Conservation (phyloP, 768 basidiomycete genomes). For the Suillus decipiens region DNA sequence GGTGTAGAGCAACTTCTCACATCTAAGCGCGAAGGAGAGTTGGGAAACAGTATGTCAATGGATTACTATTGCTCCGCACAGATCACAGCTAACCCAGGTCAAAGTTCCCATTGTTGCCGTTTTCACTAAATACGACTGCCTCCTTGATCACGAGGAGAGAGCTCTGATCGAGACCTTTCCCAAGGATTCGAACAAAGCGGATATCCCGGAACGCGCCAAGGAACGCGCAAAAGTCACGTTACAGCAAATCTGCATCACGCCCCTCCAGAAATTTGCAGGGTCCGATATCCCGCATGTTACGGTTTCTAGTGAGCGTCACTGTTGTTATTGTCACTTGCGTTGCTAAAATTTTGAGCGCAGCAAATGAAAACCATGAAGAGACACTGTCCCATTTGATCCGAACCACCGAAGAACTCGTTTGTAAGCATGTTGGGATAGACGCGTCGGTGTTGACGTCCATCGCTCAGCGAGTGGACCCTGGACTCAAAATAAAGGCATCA, state of each 20-base stretch:
- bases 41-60: background rate
- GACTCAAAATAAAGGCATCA: background rate
- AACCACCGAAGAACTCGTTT: background rate
- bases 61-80: background rate
- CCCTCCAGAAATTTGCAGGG: background rate
- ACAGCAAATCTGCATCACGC: background rate
- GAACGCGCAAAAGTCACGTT: background rate
- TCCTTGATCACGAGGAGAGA: background rate
- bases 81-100: background rate
- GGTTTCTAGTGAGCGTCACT: background rate
- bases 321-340: background rate
- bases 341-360: background rate
- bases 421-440: background rate
- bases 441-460: background rate
- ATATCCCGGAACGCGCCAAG: background rate
- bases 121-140: background rate
- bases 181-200: background rate
- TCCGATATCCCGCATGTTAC: background rate
- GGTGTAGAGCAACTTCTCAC: background rate
- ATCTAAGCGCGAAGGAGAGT: background rate
- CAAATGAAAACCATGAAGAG: background rate
- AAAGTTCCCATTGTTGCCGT: background rate
- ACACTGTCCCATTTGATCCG: background rate
- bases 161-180: background rate
- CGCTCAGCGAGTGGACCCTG: background rate